Base-by-base conservation (phyloP, 2,329 filamentous ascomycete species). In the Ophiocordyceps camponoti-saundersi region DNA sequence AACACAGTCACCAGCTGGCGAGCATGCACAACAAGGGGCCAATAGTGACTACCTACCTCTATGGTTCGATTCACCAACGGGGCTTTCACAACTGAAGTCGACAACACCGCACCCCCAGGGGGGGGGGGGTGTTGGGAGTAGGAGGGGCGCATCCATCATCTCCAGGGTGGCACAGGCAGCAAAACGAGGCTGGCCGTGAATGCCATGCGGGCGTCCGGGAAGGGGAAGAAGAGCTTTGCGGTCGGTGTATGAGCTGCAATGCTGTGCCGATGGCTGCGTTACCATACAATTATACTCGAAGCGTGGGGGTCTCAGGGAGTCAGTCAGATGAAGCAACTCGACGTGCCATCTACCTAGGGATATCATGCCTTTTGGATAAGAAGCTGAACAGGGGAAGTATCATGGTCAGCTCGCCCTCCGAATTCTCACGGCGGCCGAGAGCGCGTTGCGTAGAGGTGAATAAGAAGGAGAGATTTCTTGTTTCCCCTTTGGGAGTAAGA, bases 111-210 rank as follows among this genome's bases (percentile, higher is more conserved):
- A 41, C 30, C 42, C 34, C 11, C 8, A 10, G 26, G 7, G 34
- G 32, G 8, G 8, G 26, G 4, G 8, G 8, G 8, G 26, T 6
- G 26, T 2, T 6, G 26, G 26, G 26, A 4, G 8, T 26, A 8
- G 6, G 16, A n/a, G 21, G 21, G 39, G 4, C 39, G 39, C 39
- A 29, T 43, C 41, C 41, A 23, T 43, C 44, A 42, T 36, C 30
- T 13, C 42, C 26, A 22, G 13, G 29, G 44, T 48, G 44, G 43
- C 47, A 48, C 44, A 40, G 30, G 34, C 13, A 16, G 44, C 20
- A 48, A 23, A 46, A 45, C 15, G 26, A 44, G 44, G 47, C 41
- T 39, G 26, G 44, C 44, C 44, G 23, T 41, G 22, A 36, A 26
- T 40, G 29, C 22, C 47, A 46, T 44, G 47, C 42, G 34, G 41